Evolutionary conservation across 345 rosid species (phyloP).

Genomic region (Ceriops zippeliana): DNA sequence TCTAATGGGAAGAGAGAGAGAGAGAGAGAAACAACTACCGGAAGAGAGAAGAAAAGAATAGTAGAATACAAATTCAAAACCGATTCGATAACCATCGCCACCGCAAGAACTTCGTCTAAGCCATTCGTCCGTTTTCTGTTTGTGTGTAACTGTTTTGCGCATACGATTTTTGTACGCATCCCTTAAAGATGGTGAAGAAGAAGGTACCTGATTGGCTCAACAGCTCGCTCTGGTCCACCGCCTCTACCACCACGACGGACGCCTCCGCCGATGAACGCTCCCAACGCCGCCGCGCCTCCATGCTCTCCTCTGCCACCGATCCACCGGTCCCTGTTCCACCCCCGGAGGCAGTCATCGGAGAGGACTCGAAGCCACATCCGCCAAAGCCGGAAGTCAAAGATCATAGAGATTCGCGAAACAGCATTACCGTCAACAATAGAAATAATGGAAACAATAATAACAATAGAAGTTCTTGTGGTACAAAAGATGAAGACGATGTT

Average conservation of each 20-base stretch:
- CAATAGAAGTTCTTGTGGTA: neutral
- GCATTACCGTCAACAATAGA: slow-evolving; percentile 8
- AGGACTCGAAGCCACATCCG: slow-evolving; percentile 31
- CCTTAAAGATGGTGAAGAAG: slow-evolving; percentile 61
- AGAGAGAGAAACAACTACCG: no score
- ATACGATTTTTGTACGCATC: neutral
- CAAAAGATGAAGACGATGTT: slow-evolving; percentile 7
- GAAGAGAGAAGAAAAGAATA: no score
- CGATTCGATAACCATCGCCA: no score
- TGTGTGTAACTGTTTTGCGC: no score
- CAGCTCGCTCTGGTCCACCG: slow-evolving; percentile 81
- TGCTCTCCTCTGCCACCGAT: slow-evolving; percentile 21
- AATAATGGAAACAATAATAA: neutral
- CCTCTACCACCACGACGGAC: slow-evolving; percentile 29
- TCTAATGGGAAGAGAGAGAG: no score
- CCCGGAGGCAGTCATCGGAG: slow-evolving; percentile 34
- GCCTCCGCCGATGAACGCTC: slow-evolving; percentile 27
- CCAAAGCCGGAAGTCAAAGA: slow-evolving; percentile 43
- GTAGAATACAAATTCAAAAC: no score
- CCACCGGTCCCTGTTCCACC: slow-evolving; percentile 40
- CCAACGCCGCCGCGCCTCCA: slow-evolving; percentile 3
- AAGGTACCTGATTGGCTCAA: slow-evolving; percentile 96
- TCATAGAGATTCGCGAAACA: slow-evolving; percentile 16
- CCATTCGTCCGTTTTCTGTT: neutral
- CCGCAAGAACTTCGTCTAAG: no score